Base-by-base conservation (phyloP, 1,139 yeast genomes). In the Yamadazyma songkhlaensis region DNA sequence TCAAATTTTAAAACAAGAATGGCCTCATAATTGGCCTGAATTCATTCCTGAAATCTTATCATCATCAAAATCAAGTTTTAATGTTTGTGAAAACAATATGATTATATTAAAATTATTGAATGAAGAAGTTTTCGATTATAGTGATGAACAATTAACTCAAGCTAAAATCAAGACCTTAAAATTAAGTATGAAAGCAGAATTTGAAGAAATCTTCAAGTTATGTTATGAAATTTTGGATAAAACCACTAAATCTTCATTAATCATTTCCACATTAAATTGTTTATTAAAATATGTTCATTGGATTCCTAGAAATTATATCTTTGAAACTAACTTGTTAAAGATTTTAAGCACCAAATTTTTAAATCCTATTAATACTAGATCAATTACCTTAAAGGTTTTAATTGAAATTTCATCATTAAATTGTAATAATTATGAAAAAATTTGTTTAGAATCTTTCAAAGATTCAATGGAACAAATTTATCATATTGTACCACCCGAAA, bases 11-110 rank as follows among this genome's bases (percentile, higher is more conserved):
- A 92, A 92, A 58, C 97, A 94, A 63, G 99, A 92, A 59, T 92
- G 99, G 99, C 99, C 99, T 29, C 89, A 83, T 50, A 86, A 89
- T 57, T 92, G 99, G 99, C 97, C 97, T 15, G 87, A 85, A 51
- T 92, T 94, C 54, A 84, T 92, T 38, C 96, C 97, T 10, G 98
- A 94, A 59, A 78, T 92, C 45, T 94, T 92, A 31, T 76, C 76
- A 46, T 83, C 95, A 47, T 84, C 95, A 37, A 79, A 88, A 46
- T 80, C 94, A 13, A 84, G 95, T 30, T 79, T 85, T 61, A 90
- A 89, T 53, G 96, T 92, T 35, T 94, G 98, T 67, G 98, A 92
- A 62, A 92, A 92, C 65, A 92, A 92, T 62, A 92, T 92, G 97
- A 81, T 83, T 47, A 90, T 94, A 44, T 74, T 92, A 58, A 85